Evolutionary conservation across 2,329 filamentous ascomycete species (phyloP), one percentile per base, ranked within the genome.

Genomic region (Hymenoscyphus scutula): DNA sequence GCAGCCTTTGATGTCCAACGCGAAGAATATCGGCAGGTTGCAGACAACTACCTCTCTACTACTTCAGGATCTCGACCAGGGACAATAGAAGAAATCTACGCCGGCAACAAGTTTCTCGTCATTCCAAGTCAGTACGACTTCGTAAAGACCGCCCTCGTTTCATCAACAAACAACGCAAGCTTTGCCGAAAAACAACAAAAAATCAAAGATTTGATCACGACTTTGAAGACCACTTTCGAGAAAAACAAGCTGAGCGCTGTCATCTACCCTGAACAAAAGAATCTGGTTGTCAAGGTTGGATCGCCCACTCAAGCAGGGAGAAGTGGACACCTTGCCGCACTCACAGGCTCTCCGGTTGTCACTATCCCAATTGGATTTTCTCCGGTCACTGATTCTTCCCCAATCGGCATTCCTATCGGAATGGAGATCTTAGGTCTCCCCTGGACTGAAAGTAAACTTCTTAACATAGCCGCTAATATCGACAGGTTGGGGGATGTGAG

Each of bases 261-360:
- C 38, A 80, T 88, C 67, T 89, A 89, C 72, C 86, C 86, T 0
- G 81, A 89, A 70, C 86, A 89, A 69, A 81, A 81, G 69, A 87
- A 87, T 60, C 79, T 89, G 1, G 84, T 86, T 5, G 84, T 87
- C 2, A 79, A 80, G 54, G 73, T 87, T 27, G 85, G 84, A 2
- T 79, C 80, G 0, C 76, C 81, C 0, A 81, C 79, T 0, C 86
- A 89, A 73, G 76, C 76, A n/a, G 85, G 85, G 1, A 77, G 86
- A 2, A 89, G 77, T 66, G 75, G 74, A n/a, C 75, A 77, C 27
- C 69, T 77, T 64, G 80, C 70, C 13, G 77, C 76, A 15, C 63
- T 79, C 62, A 78, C 77, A 5, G 77, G 77, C 0, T 69, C 68
- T 32, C 77, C 77, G 0, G 76, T 77, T 15, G 72, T 79, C 4